These are phyloP conservation scores for Zygoascus tannicola DNA, from an alignment of 805 yeast species.

Conservation along the genomic window DNA sequence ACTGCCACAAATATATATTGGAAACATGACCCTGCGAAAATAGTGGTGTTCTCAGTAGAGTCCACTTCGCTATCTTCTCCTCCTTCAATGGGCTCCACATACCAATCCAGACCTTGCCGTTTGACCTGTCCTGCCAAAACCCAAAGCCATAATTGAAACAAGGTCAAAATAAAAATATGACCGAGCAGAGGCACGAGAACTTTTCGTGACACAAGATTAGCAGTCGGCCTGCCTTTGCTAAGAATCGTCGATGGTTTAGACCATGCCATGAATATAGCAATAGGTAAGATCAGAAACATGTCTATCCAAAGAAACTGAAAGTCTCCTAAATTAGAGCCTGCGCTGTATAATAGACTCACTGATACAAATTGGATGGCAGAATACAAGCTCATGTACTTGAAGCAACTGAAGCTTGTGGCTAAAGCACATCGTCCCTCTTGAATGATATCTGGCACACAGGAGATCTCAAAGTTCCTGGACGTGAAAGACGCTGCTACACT, in stretches of 20 bases:
- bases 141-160: constrained; percentile 70
- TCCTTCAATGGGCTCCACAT: constrained; percentile 69
- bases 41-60: constrained; percentile 80
- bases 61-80: constrained; percentile 70
- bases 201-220: constrained; percentile 84
- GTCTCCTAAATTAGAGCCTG: constrained; percentile 92
- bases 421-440: constrained; percentile 91
- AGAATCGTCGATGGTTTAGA: constrained; percentile 60
- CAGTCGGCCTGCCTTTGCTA: constrained; percentile 76
- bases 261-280: constrained; percentile 97
- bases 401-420: constrained; percentile 92
- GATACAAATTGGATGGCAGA: constrained; percentile 93
- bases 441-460: constrained; percentile 86
- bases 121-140: constrained; percentile 33
- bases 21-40: constrained; percentile 73
- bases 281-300: constrained; percentile 78
- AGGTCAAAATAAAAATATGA: constrained; percentile 52
- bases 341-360: constrained; percentile 71
- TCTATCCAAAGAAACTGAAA: constrained; percentile 95
- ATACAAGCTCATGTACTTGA: constrained; percentile 94
- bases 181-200: constrained; percentile 76
- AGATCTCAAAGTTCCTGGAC: constrained; percentile 76
- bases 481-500: constrained; percentile 99
- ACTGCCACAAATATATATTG: constrained; percentile 83
- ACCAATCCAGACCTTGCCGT: constrained; percentile 50